phyloP scores from a whole-genome alignment of 352 stramenopile genomes.

The Phytophthora sansomeana region DNA sequence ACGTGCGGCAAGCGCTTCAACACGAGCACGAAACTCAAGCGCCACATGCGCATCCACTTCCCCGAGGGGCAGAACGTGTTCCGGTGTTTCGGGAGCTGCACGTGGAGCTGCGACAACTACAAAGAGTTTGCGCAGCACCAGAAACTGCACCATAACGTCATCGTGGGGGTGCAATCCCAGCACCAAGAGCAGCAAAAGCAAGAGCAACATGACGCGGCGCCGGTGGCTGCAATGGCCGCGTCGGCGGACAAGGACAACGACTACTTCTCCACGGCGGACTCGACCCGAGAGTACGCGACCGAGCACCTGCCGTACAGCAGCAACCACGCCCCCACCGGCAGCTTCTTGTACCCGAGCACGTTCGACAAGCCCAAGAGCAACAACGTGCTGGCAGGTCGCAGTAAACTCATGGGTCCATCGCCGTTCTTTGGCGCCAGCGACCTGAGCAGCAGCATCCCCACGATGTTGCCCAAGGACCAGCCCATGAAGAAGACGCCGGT shows the following conservation, averaged over 20 bases:
- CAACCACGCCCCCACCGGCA: slow-evolving; percentile 35
- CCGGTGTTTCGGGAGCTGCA: slow-evolving; percentile 65
- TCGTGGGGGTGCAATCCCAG: slow-evolving; percentile 50
- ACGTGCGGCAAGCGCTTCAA: slow-evolving; percentile 89
- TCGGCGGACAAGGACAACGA: slow-evolving; percentile 45
- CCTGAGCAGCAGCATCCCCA: slow-evolving; percentile 37
- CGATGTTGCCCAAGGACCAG: slow-evolving; percentile 49
- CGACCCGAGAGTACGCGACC: slow-evolving; percentile 29
- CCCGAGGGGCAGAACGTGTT: slow-evolving; percentile 81
- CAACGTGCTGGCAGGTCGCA: slow-evolving; percentile 24
- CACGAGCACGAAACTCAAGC: slow-evolving; percentile 90
- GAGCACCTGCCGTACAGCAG: slow-evolving; percentile 25
- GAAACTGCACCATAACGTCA: slow-evolving; percentile 77
- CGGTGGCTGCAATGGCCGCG: neutral
- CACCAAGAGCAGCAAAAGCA: no score
- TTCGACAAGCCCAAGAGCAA: slow-evolving; percentile 50
- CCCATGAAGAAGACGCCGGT: slow-evolving; percentile 24
- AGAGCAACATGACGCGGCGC: slow-evolving; percentile 1
- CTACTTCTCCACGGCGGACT: slow-evolving; percentile 46
- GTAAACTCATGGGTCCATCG: slow-evolving; percentile 48
- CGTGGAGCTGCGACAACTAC: slow-evolving; percentile 84
- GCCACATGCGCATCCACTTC: slow-evolving; percentile 90
- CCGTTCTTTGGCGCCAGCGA: slow-evolving; percentile 44
- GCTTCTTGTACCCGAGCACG: slow-evolving; percentile 45
- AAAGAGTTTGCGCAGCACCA: slow-evolving; percentile 85